These are phyloP conservation scores for Naematelia encephala DNA, from an alignment of 768 basidiomycete species.

Conservation along the genomic window DNA sequence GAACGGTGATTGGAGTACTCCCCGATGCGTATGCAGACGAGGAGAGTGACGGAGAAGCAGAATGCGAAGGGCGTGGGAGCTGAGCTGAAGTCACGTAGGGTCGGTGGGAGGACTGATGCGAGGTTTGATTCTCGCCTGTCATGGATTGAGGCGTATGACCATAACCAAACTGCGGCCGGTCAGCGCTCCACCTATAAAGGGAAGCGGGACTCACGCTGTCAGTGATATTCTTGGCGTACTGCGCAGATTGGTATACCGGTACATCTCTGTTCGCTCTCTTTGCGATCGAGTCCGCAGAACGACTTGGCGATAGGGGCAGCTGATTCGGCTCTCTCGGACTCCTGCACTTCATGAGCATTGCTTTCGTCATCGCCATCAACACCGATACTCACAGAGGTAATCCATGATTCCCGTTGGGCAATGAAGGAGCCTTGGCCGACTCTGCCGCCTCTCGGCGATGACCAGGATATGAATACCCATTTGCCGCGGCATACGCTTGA, in stretches of 20 bases:
- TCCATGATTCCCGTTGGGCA: slow-evolving; percentile 1
- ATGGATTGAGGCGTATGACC: slow-evolving; percentile 40
- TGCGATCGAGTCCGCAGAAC: slow-evolving; percentile 11
- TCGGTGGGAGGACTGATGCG: slow-evolving; percentile 26
- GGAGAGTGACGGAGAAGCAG: slow-evolving; percentile 38
- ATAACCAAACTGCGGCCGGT: slow-evolving; percentile 25
- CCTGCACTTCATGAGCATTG: not conserved
- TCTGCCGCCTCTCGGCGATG: not conserved
- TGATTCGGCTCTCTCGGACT: not conserved
- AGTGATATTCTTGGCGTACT: slow-evolving; percentile 42
- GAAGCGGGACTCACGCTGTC: slow-evolving; percentile 37
- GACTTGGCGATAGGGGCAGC: slow-evolving; percentile 4
- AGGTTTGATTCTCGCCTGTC: slow-evolving; percentile 40
- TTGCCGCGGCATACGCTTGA: not conserved
- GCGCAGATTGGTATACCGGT: slow-evolving; percentile 44
- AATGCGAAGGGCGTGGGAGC: slow-evolving; percentile 8
- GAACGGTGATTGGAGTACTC: slow-evolving; percentile 58
- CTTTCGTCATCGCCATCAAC: not conserved
- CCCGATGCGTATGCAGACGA: not conserved
- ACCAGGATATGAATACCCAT: slow-evolving; percentile 4
- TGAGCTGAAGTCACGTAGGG: slow-evolving; percentile 18
- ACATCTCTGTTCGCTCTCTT: slow-evolving; percentile 41
- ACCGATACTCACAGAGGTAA: slow-evolving; percentile 1
- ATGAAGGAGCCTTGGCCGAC: not conserved
- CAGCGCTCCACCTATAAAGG: no score